Base-by-base conservation (phyloP, 1,139 yeast genomes). In the Saccharomycopsis crataegensis region DNA sequence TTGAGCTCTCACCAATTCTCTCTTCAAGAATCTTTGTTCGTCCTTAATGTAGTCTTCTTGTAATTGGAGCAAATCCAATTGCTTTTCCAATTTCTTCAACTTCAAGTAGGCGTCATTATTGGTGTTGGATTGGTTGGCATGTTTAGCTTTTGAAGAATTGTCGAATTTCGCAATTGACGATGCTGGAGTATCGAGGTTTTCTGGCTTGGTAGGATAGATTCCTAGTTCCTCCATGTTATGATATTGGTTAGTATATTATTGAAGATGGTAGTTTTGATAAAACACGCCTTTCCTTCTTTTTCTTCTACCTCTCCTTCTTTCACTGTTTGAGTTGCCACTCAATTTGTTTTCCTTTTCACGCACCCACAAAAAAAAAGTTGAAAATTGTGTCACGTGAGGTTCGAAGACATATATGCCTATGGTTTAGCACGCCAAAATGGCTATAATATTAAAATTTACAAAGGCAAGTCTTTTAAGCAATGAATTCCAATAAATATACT, bases 11-110 rank as follows among this genome's bases (percentile, higher is more conserved):
- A 91, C 83, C 56, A 94, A 78, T 72, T 94, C 99, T 61, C 98
- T 78, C 66, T 89, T 91, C 66, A 94, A 77, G 70, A 91, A 96
- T 66, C 97, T 94, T 67, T 91, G 97, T 70, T 94, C 99, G 67
- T 93, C 99, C 67, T 93, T 93, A 66, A 94, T 90, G 68, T 91
- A 94, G 58, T 91, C 98, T 69, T 93, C 99, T 70, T 93, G 99
- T 60, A 93, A 75, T 56, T 79, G 73, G 59, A 94, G 72, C 54
- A 93, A 74, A 63, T 91, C 96, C 63, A 88, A 78, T 65, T 91
- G 96, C 61, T 91, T 88, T 67, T 93, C 96, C 59, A 93, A 77
- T 66, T 82, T 86, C 75, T 93, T 94, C 63, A 91, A 76, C 61
- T 80, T 85, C 62, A 89, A 74, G 69, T 93, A 94, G 44, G 86